A percentile compares a stretch with the other conserved stretches of the same genome.
Evolutionary conservation across 345 rosid genomes (phyloP).

Genomic region (Gossypium arboreum): DNA sequence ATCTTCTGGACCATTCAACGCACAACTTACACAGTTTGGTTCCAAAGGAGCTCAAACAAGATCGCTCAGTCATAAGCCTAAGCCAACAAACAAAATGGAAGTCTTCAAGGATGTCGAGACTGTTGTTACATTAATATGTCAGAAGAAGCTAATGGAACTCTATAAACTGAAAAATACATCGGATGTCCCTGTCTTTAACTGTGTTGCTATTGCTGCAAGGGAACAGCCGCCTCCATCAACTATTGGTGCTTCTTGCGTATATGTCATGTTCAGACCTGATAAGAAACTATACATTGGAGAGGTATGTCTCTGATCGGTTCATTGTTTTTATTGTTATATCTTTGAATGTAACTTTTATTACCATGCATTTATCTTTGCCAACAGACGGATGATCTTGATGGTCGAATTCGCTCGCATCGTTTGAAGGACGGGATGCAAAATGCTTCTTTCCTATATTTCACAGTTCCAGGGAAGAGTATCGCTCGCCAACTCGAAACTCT

Average conservation of each 20-base stretch:
- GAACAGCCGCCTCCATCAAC: conserved; percentile 96
- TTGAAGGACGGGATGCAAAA: conserved; percentile 62
- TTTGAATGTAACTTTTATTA: not conserved
- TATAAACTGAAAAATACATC: conserved; percentile 31
- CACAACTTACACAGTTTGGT: conserved; percentile 22
- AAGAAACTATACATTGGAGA: conserved; percentile 77
- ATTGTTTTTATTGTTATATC: not conserved
- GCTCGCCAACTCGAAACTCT: conserved; percentile 96
- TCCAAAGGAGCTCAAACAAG: conserved; percentile 25
- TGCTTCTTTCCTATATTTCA: conserved; percentile 69
- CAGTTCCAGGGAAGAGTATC: conserved; percentile 82
- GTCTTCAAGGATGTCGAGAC: conserved; percentile 39
- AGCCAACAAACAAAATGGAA: conserved; percentile 31
- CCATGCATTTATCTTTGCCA: not conserved
- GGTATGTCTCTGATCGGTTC: conserved; percentile 34
- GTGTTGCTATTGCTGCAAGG: conserved; percentile 56
- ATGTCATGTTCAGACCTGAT: conserved; percentile 80
- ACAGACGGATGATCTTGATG: conserved; percentile 93
- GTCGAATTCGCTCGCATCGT: conserved; percentile 66
- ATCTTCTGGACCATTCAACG: conserved; percentile 17
- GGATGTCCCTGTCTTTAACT: conserved; percentile 37
- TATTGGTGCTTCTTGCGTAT: conserved; percentile 78
- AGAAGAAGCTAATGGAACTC: conserved; percentile 52
- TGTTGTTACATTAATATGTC: conserved; percentile 42
- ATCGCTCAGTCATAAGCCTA: conserved; percentile 21